These are phyloP conservation scores for Pseudogymnoascus sp. DNA, from an alignment of 2,329 filamentous ascomycete genomes.

Conservation along the genomic window DNA sequence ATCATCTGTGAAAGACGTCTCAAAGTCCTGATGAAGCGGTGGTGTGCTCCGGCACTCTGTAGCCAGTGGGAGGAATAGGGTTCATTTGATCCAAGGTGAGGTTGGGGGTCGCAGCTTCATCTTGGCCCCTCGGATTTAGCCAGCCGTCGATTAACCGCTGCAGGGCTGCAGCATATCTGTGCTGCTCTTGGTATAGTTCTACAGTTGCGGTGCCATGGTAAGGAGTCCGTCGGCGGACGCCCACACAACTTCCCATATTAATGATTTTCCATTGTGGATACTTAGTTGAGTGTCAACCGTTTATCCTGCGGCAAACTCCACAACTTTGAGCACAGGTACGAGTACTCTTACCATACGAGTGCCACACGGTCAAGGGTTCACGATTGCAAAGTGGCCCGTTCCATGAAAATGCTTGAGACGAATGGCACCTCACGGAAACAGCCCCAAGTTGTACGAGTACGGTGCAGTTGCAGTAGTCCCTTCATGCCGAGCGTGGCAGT, in stretches of 20 bases:
- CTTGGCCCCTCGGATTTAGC: slow-evolving; percentile 3
- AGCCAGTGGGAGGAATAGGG: neutral
- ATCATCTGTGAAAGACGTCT: slow-evolving; percentile 1
- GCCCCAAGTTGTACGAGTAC: neutral
- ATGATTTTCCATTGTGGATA: slow-evolving; percentile 9
- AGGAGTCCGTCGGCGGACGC: neutral
- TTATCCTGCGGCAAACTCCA: neutral
- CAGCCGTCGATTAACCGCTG: neutral
- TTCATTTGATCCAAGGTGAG: neutral
- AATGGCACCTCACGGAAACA: neutral
- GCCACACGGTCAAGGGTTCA: neutral
- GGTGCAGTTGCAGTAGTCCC: neutral
- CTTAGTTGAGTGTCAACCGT: neutral
- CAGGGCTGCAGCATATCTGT: neutral
- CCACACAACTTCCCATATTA: slow-evolving; percentile 2
- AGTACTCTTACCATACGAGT: slow-evolving; percentile 5
- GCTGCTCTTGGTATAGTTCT: neutral
- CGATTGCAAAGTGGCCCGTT: neutral
- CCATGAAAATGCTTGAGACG: slow-evolving; percentile 1
- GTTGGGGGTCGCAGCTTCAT: neutral
- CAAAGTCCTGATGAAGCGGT: neutral
- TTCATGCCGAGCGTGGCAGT: neutral
- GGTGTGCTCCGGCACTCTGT: slow-evolving; percentile 3
- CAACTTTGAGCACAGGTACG: neutral
- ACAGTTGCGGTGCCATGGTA: neutral